Conservation (phyloP, 345 rosid species). For the Rhizophora mangle region DNA sequence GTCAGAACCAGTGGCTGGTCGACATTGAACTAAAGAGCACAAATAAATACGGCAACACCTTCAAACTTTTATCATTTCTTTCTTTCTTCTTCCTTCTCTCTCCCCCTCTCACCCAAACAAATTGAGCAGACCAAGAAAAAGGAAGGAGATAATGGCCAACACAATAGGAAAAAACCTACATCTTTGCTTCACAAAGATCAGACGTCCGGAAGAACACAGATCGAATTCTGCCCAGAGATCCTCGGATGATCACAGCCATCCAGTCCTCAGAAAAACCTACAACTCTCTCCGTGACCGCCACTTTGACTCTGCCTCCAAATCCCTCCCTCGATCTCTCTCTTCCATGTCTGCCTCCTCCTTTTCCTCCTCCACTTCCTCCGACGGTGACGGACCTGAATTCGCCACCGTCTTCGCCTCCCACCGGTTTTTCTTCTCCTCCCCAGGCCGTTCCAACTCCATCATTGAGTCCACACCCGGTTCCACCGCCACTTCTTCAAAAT, state of each 20-base stretch:
- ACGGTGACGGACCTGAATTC: slow-evolving; percentile 52
- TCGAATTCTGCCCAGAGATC: slow-evolving; percentile 7
- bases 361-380: slow-evolving; percentile 19
- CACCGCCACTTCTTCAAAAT: slow-evolving; percentile 22
- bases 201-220: slow-evolving; percentile 24
- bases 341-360: slow-evolving; percentile 4
- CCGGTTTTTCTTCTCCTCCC: slow-evolving; percentile 89
- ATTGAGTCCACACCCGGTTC: slow-evolving; percentile 45
- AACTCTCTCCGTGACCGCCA: slow-evolving; percentile 42
- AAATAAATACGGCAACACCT: background rate
- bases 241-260: slow-evolving; percentile 17
- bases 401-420: slow-evolving; percentile 67
- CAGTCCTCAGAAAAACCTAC: slow-evolving; percentile 30
- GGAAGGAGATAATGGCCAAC: slow-evolving; percentile 25
- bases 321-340: slow-evolving; percentile 1
- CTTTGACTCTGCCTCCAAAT: slow-evolving; percentile 21
- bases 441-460: slow-evolving; percentile 89
- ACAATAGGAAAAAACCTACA: slow-evolving; percentile 42
- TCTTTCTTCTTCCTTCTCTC: background rate
- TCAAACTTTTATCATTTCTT: background rate
- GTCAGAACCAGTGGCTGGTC: background rate
- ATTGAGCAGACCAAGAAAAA: background rate
- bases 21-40: slow-evolving; percentile 2
- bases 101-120: background rate
- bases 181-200: slow-evolving; percentile 52